Base-by-base conservation (phyloP, 768 basidiomycete species). In the Auricularia heimuer region DNA sequence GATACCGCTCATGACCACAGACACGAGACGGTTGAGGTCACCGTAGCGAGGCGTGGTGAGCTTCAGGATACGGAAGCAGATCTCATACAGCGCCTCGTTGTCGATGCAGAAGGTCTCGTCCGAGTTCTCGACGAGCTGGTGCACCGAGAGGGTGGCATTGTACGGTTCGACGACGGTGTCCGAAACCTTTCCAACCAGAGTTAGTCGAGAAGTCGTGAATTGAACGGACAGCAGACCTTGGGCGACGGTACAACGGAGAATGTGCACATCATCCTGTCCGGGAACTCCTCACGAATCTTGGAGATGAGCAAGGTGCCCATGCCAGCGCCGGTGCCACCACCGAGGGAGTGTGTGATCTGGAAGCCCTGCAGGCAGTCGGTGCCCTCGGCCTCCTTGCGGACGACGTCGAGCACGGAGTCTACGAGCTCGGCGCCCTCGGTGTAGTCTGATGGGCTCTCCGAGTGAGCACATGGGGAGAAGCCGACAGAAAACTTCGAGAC, bases 91-190 rank as follows among this genome's bases (percentile, higher is more conserved):
- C 35, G 96, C 97, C 77, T 98, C 96, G 76, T 98, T 98, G 76
- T 98, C 96, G 75, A 99, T 98, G 78, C 96, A 98, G 91, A 98
- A 98, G 18, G 97, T 98, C 80, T 97, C 94, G 73, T 98, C 96
- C 42, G 96, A 98, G 84, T 98, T 98, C 79, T 98, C 97, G 63
- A 98, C 97, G 54, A 98, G 87, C 79, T 98, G 97, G 76, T 98
- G 96, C 11, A 98, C 94, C 63, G 94, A 97, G 63, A 98, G 90
- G 3, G 94, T 97, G 39, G 96, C 97, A 77, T 98, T 98, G 85
- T 98, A 99, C 2, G 97, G 96, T 90, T 98, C 96, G 69, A 98
- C 95, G 71, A 99, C 97, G 65, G 97, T 98, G 75, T 98, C 97
- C 12, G 95, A 98, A 63, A 98, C 79, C 79, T 79, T 29, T 29